These are phyloP conservation scores for Fusarium torreyae DNA, from an alignment of 2,329 filamentous ascomycete species.

Conservation along the genomic window DNA sequence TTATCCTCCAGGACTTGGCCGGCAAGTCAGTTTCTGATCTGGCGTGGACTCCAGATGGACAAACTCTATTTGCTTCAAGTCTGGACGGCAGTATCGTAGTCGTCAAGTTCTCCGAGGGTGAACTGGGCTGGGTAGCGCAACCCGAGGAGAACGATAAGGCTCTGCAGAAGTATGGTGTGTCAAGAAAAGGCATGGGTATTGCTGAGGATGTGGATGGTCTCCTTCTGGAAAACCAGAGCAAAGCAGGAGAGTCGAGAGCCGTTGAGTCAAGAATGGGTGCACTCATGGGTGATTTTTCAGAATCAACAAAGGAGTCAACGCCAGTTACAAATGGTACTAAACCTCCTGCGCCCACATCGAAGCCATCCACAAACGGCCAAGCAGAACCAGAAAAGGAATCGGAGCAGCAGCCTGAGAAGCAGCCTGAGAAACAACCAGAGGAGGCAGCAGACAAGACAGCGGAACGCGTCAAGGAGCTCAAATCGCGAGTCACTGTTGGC, in stretches of 20 bases:
- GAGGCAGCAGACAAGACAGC: conserved; percentile 69
- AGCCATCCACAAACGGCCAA: conserved; percentile 59
- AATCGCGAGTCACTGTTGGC: conserved; percentile 92
- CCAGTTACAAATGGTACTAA: conserved; percentile 69
- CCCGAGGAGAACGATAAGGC: conserved; percentile 93
- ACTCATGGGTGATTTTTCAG: conserved; percentile 88
- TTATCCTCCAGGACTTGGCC: conserved; percentile 90
- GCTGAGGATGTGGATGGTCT: conserved; percentile 93
- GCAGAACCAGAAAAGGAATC: conserved; percentile 54
- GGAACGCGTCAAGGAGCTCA: conserved; percentile 74
- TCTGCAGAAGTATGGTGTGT: conserved; percentile 91
- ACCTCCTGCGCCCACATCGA: conserved; percentile 54
- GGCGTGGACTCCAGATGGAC: conserved; percentile 93
- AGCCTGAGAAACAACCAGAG: conserved; percentile 58
- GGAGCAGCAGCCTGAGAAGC: conserved; percentile 54
- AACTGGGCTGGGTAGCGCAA: conserved; percentile 90
- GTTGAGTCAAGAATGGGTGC: conserved; percentile 97
- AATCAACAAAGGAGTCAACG: conserved; percentile 67
- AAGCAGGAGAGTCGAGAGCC: conserved; percentile 88
- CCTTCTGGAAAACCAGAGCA: conserved; percentile 90
- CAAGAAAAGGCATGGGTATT: conserved; percentile 89
- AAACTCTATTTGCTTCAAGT: conserved; percentile 86
- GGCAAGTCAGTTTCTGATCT: conserved; percentile 95
- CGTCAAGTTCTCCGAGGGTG: conserved; percentile 85
- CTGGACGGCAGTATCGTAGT: conserved; percentile 91